Percentiles rank a stretch among this genome's conserved stretches.
These are phyloP conservation scores for Quercus berberidifolia DNA, from an alignment of 306 rosid genomes.

Conservation along the genomic window DNA sequence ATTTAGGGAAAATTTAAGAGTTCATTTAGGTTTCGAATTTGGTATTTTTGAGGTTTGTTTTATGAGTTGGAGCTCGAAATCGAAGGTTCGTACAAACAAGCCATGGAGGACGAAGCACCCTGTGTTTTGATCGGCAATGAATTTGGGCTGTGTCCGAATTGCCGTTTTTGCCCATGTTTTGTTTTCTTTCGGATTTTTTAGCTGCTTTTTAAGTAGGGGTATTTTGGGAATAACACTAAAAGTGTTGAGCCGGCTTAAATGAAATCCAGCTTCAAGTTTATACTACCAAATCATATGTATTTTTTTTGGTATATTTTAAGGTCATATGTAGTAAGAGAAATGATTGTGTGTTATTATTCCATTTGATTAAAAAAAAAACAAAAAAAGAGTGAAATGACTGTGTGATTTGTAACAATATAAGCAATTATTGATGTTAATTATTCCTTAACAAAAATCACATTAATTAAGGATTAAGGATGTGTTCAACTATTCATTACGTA, in stretches of 20 bases:
- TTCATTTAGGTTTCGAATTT: constrained; percentile 23
- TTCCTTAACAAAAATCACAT: too few species aligned
- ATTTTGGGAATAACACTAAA: background rate
- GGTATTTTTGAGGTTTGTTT: constrained; percentile 25
- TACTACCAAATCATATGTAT: background rate
- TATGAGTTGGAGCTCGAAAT: constrained; percentile 60
- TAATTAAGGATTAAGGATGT: too few species aligned
- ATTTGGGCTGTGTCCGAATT: constrained; percentile 29
- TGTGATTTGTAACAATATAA: too few species aligned
- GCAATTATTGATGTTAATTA: too few species aligned
- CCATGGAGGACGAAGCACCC: constrained; percentile 74
- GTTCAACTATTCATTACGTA: too few species aligned
- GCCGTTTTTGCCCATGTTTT: constrained; percentile 44
- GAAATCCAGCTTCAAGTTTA: constrained; percentile 7
- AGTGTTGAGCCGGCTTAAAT: constrained; percentile 24
- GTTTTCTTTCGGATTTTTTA: background rate
- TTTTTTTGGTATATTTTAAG: too few species aligned
- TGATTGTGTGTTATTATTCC: too few species aligned
- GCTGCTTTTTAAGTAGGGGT: constrained; percentile 12
- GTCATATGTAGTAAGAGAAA: too few species aligned
- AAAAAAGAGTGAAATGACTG: too few species aligned
- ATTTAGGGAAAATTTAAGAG: constrained; percentile 20
- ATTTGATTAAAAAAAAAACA: too few species aligned
- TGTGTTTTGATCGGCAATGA: constrained; percentile 83
- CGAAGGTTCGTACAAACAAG: constrained; percentile 58